These are phyloP conservation scores for Excoecaria agallocha DNA, from an alignment of 345 rosid species.

Conservation along the genomic window DNA sequence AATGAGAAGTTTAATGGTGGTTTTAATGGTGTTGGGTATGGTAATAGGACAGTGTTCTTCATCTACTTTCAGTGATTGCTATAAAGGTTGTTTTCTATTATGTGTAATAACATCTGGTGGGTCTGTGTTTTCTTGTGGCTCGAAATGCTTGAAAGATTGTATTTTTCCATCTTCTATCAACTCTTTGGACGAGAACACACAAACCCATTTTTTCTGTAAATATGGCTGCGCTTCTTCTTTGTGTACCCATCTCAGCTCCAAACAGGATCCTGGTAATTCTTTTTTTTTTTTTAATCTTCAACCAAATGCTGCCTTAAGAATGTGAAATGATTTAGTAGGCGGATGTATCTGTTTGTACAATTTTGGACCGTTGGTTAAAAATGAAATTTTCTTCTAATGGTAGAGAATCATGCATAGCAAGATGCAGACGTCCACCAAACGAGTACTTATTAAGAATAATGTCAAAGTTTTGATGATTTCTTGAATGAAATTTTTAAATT, in stretches of 20 bases:
- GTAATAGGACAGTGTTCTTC: conserved; percentile 22
- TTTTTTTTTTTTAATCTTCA: neutral
- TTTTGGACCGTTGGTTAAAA: too few species aligned
- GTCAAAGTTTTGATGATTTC: too few species aligned
- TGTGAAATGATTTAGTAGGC: too few species aligned
- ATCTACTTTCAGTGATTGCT: conserved; percentile 31
- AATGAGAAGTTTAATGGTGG: neutral
- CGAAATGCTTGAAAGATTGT: conserved; percentile 42
- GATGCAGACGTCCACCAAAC: too few species aligned
- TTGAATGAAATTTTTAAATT: too few species aligned
- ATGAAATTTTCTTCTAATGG: too few species aligned
- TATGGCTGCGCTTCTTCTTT: conserved; percentile 45
- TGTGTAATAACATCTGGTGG: conserved; percentile 24
- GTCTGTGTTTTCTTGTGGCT: conserved; percentile 15
- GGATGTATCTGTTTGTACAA: too few species aligned
- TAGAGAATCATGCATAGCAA: too few species aligned
- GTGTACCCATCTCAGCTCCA: conserved; percentile 45
- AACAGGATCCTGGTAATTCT: conserved; percentile 33
- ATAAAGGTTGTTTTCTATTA: conserved; percentile 30
- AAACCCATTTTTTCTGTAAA: conserved; percentile 34
- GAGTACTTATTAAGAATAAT: too few species aligned
- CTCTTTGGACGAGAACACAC: neutral
- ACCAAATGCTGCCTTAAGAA: too few species aligned
- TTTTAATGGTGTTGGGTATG: conserved; percentile 26
- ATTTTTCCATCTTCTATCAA: conserved; percentile 8